Evolutionary conservation across 2,329 filamentous ascomycete species (phyloP).

Genomic region (Trichoderma harzianum): DNA sequence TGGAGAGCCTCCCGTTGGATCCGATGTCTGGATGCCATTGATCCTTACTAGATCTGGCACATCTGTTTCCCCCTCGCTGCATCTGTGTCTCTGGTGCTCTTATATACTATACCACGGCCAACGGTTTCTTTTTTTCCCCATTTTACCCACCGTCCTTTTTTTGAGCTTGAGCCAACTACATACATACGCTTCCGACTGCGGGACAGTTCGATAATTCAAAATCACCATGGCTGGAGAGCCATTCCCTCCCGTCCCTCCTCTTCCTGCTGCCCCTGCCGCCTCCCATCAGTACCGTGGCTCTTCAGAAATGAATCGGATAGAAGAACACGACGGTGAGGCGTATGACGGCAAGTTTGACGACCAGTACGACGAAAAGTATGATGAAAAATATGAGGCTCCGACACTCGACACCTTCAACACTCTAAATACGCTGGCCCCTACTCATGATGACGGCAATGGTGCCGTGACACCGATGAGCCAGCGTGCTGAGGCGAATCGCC

Average conservation of each 20-base stretch:
- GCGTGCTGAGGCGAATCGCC: constrained; percentile 36
- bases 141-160: not conserved
- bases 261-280: not conserved
- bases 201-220: not conserved
- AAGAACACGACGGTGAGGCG: not conserved
- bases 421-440: constrained; percentile 28
- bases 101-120: constrained; percentile 1
- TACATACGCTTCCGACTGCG: not conserved
- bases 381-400: constrained; percentile 18
- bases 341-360: constrained; percentile 1
- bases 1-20: constrained; percentile 8
- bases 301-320: not conserved
- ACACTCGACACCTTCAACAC: constrained; percentile 32
- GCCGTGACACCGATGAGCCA: constrained; percentile 26
- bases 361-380: constrained; percentile 9
- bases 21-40: not conserved
- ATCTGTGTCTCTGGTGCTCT: not conserved
- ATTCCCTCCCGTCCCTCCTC: not conserved
- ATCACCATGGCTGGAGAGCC: constrained; percentile 13
- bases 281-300: not conserved
- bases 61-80: not conserved
- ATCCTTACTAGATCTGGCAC: not conserved
- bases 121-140: not conserved
- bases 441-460: constrained; percentile 23
- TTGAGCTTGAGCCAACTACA: not conserved